Evolutionary conservation across 208 protist genomes (phyloP), one percentile per base, ranked within the genome.

Genomic region (Naegleria gruberi): DNA sequence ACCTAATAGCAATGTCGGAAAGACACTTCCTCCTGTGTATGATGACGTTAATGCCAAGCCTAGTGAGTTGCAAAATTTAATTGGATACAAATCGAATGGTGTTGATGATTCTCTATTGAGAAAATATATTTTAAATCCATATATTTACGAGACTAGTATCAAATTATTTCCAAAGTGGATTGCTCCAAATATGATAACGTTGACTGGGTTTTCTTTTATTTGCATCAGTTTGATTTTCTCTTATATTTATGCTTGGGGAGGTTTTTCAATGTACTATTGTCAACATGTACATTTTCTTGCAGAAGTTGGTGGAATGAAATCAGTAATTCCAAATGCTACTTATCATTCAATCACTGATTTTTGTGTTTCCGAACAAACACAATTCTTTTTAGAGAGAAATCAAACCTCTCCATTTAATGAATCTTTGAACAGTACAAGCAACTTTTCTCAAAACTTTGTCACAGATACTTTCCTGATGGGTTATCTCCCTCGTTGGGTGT

Each of bases 401-500:
- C 30, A 30, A 65, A 65, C 51, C 15, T 65, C 51, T 65, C 51
- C 51, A 1, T 65, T 65, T 65, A 65, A 65, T 19, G 51, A 10
- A 10, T 65, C 51, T 23, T 23, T 65, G 15, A 23, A 10, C 15
- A 4, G 0, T 30, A 10, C 30, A 23, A 23, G 30, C 15, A 65
- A 65, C 30, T 65, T 65, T 23, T 3, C 15, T 23, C 15, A 65
- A 65, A 65, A 65, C 51, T 65, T 23, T 65, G 51, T 65, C 51
- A 65, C 51, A 65, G 30, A 65, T 65, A 65, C 82, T 1, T 42
- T 34, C 43, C 45, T 86, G 19, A 87, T 23, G 42, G 83, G 34
- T 6, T 44, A 34, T 26, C 4, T 87, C 0, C 96, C 97, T 12
- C 82, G 93, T 46, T 98, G 96, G 96, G 91, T 96, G 19, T 97